Evolutionary conservation across 2,329 filamentous ascomycete species (phyloP), one percentile per base, ranked within the genome.

Genomic region (Hypoxylon sp.): DNA sequence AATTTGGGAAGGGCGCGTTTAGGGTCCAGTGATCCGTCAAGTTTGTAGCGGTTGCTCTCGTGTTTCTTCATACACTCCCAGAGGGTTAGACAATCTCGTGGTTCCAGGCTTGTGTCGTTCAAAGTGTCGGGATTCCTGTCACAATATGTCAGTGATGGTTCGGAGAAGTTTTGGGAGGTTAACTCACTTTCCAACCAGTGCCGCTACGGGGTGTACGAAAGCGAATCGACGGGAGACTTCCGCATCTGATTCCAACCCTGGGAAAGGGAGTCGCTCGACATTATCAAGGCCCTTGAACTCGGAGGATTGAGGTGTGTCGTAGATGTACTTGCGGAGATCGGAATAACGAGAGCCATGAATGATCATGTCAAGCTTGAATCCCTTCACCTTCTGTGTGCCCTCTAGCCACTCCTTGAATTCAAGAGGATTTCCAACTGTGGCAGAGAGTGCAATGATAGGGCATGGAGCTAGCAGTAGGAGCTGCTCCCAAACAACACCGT

Each of bases 401-500:
- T 81, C 81, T 0, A 95, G 83, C 92, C 92, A 94, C 28, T 84
- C 81, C 58, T 82, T 86, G 79, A 95, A 93, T 72, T 91, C 87
- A 1, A 85, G 77, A 0, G 91, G 91, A 69, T 94, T 94, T 3
- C 91, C 92, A 13, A 95, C 90, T 0, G 92, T 95, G 1, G 92
- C 92, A 1, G 92, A 94, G 1, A 95, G 84, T 0, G 92, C 92
- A 69, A 94, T 91, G 53, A 95, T 91, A 0, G 91, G 92, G 71
- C 91, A 94, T 0, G 91, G 91, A 0, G 91, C 87, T 67, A 93
- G 83, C 0, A 94, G 83, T 1, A 94, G 81, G 2, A 95, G 82
- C 74, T 94, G 91, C 73, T 95, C 91, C 91, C 91, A 95, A 2
- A 94, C 83, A 1, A 93, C 81, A 57, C 91, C 91, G 70, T 94